These are phyloP conservation scores for Cryphonectria carpinicola DNA, from an alignment of 2,329 filamentous ascomycete genomes.

Conservation along the genomic window DNA sequence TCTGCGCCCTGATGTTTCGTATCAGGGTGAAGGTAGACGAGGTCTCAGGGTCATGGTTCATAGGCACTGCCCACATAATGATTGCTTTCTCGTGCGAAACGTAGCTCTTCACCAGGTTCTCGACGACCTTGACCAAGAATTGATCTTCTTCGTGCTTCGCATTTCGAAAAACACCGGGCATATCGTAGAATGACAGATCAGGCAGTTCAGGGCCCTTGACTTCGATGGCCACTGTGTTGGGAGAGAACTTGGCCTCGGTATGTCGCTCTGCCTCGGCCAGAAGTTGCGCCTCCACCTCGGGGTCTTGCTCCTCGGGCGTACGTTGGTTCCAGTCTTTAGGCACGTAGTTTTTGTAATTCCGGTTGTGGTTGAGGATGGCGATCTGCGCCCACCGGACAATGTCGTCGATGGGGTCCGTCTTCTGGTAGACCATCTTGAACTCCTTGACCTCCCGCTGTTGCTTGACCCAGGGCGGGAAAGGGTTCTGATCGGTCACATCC, in stretches of 20 bases:
- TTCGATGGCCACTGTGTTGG: constrained; percentile 77
- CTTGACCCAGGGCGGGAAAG: constrained; percentile 69
- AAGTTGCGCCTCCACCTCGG: constrained; percentile 26
- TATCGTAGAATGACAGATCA: constrained; percentile 80
- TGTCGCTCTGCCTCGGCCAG: constrained; percentile 43
- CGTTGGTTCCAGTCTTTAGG: constrained; percentile 46
- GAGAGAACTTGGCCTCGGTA: constrained; percentile 72
- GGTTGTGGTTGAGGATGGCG: constrained; percentile 72
- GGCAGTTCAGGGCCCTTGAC: constrained; percentile 74
- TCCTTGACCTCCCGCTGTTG: constrained; percentile 51
- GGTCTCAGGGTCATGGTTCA: constrained; percentile 78
- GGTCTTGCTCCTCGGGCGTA: constrained; percentile 26
- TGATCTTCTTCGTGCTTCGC: constrained; percentile 65
- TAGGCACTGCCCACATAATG: constrained; percentile 75
- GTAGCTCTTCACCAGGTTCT: constrained; percentile 71
- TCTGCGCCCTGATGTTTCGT: constrained; percentile 56
- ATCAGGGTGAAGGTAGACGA: constrained; percentile 72
- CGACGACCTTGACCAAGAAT: constrained; percentile 73
- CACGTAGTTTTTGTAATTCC: constrained; percentile 56
- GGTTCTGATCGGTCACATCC: constrained; percentile 53
- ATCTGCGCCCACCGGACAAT: constrained; percentile 76
- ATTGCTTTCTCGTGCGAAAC: constrained; percentile 71
- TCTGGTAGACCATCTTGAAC: constrained; percentile 68
- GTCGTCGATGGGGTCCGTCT: constrained; percentile 66
- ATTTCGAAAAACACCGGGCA: constrained; percentile 81